These are phyloP conservation scores for Eucalyptus pauciflora DNA, from an alignment of 345 rosid genomes.

Conservation along the genomic window DNA sequence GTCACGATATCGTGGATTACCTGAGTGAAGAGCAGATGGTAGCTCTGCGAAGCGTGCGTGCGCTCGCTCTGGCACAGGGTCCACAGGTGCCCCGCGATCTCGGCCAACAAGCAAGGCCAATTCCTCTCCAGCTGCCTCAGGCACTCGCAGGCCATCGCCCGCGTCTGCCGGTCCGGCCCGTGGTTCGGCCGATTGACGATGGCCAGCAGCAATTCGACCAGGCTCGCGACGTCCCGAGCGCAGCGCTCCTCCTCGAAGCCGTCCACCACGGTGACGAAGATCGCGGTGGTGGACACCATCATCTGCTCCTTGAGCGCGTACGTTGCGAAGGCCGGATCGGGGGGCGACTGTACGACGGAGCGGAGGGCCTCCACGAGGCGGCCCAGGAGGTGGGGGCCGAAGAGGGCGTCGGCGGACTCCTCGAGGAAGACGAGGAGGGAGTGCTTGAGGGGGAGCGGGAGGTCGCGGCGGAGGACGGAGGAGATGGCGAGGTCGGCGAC, in stretches of 20 bases:
- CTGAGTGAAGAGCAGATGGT: constrained; percentile 58
- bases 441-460: constrained; percentile 54
- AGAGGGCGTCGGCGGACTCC: constrained; percentile 31
- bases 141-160: constrained; percentile 84
- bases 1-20: constrained; percentile 47
- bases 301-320: constrained; percentile 71
- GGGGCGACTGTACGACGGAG: constrained; percentile 56
- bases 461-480: constrained; percentile 54
- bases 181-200: constrained; percentile 86
- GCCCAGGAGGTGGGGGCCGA: constrained; percentile 14
- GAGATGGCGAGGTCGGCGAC: constrained; percentile 54
- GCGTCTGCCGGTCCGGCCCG: constrained; percentile 69
- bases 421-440: constrained; percentile 75
- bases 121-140: constrained; percentile 70
- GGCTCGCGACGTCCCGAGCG: constrained; percentile 20
- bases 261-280: constrained; percentile 33
- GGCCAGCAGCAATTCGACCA: constrained; percentile 60
- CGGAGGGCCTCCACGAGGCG: constrained; percentile 65
- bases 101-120: constrained; percentile 72
- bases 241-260: not conserved
- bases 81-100: constrained; percentile 76
- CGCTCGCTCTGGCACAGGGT: constrained; percentile 82
- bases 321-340: constrained; percentile 32
- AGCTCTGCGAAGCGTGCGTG: constrained; percentile 80
- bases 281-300: constrained; percentile 66